Evolutionary conservation across 495 filamentous ascomycete species (phyloP).

Genomic region (Chaetomium cochliodes): DNA sequence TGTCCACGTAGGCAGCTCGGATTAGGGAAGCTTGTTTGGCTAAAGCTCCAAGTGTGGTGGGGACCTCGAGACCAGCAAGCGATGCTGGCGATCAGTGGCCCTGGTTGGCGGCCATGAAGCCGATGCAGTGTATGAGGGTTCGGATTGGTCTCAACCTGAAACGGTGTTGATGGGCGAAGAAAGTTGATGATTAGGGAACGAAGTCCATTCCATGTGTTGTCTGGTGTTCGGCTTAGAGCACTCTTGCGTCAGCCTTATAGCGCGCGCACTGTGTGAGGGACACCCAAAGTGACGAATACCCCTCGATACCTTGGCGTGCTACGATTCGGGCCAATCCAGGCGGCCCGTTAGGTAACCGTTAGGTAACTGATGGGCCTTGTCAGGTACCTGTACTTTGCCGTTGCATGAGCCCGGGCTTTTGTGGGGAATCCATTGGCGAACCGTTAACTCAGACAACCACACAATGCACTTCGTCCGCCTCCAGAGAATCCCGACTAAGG

Average conservation of each 20-base stretch:
- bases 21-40: slow-evolving; percentile 1
- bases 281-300: slow-evolving; percentile 7
- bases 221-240: background rate
- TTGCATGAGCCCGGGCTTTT: background rate
- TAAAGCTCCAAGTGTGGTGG: background rate
- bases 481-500: background rate
- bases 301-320: slow-evolving; percentile 18
- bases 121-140: background rate
- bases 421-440: slow-evolving; percentile 12
- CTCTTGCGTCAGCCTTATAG: slow-evolving; percentile 13
- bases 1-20: background rate
- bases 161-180: background rate
- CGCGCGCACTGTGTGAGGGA: background rate
- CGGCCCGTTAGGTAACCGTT: slow-evolving; percentile 21
- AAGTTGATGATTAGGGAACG: background rate
- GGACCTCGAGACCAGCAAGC: background rate
- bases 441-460: background rate
- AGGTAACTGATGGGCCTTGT: slow-evolving; percentile 12
- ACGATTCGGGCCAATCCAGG: background rate
- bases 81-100: background rate
- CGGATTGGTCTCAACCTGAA: background rate
- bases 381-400: slow-evolving; percentile 11
- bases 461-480: background rate
- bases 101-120: slow-evolving; percentile 9
- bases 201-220: background rate